Percentiles rank a stretch among this genome's conserved stretches.
phyloP scores from a whole-genome alignment of 129 eudicot species.

The Flaveria robusta region DNA sequence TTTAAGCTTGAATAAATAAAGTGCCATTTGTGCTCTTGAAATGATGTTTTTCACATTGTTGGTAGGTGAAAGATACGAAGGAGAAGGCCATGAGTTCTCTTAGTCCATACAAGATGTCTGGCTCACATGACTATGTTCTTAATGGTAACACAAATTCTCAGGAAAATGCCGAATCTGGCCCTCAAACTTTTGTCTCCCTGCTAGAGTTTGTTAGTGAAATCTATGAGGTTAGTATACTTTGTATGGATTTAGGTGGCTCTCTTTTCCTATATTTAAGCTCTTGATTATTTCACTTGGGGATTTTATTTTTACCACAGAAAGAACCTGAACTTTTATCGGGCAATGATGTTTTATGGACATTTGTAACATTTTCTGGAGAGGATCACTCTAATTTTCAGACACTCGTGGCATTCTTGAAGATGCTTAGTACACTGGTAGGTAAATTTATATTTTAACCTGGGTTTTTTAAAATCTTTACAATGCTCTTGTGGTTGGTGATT shows the following conservation, averaged over 20 bases:
- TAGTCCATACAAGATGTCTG: slow-evolving; percentile 65
- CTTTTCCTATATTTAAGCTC: slow-evolving; percentile 4
- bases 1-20: not conserved
- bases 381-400: slow-evolving; percentile 94
- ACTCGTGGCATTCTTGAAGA: slow-evolving; percentile 91
- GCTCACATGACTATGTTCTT: slow-evolving; percentile 48
- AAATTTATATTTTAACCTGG: slow-evolving; percentile 2
- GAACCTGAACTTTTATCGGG: slow-evolving; percentile 92
- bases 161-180: slow-evolving; percentile 47
- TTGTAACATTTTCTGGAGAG: slow-evolving; percentile 93
- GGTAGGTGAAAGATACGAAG: slow-evolving; percentile 86
- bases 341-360: slow-evolving; percentile 95
- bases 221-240: slow-evolving; percentile 64
- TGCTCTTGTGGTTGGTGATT: slow-evolving; percentile 10
- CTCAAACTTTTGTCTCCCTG: slow-evolving; percentile 77
- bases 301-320: slow-evolving; percentile 51
- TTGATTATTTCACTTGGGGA: slow-evolving; percentile 12
- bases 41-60: slow-evolving; percentile 18
- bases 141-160: slow-evolving; percentile 49
- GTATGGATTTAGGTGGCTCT: slow-evolving; percentile 7
- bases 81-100: slow-evolving; percentile 85
- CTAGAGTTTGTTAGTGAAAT: slow-evolving; percentile 94
- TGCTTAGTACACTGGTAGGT: slow-evolving; percentile 89
- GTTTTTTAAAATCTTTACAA: not conserved
- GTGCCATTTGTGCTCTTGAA: slow-evolving; percentile 5